These are phyloP conservation scores for Raddia distichophylla DNA, from an alignment of 176 grass and related monocot species.

Conservation along the genomic window DNA sequence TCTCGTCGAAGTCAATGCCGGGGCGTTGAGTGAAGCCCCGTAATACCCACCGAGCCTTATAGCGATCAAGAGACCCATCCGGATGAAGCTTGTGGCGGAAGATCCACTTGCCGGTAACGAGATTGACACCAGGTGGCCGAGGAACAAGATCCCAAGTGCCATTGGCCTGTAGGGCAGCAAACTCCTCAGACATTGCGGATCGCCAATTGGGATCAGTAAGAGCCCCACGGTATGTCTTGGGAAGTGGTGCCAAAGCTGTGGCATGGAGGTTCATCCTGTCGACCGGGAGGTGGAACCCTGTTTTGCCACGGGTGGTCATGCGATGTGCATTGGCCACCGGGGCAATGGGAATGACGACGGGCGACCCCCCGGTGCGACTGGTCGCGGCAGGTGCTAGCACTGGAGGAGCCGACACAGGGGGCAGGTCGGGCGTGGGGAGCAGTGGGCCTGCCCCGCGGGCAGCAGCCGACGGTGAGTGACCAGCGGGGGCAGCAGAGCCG, in stretches of 20 bases:
- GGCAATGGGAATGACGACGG: not conserved
- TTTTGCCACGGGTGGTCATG: not conserved
- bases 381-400: too few relatives aligned
- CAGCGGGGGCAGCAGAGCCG: too few relatives aligned
- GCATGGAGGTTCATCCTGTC: not conserved
- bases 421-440: too few relatives aligned
- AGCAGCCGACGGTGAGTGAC: too few relatives aligned
- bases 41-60: not conserved
- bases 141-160: not conserved
- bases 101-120: not conserved
- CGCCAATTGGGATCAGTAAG: not conserved
- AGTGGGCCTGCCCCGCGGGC: too few relatives aligned
- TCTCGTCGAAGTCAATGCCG: slow-evolving; percentile 5
- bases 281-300: not conserved
- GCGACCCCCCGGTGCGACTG: too few relatives aligned
- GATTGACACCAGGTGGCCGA: not conserved
- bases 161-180: not conserved
- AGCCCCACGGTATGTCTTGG: not conserved
- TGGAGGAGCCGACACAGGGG: too few relatives aligned
- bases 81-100: not conserved
- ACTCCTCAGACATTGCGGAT: not conserved
- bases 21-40: not conserved
- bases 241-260: not conserved
- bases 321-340: not conserved
- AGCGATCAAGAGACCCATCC: not conserved